Evolutionary conservation across 768 basidiomycete species (phyloP), one percentile per base, ranked within the genome.

Genomic region (Panellus pusillus): DNA sequence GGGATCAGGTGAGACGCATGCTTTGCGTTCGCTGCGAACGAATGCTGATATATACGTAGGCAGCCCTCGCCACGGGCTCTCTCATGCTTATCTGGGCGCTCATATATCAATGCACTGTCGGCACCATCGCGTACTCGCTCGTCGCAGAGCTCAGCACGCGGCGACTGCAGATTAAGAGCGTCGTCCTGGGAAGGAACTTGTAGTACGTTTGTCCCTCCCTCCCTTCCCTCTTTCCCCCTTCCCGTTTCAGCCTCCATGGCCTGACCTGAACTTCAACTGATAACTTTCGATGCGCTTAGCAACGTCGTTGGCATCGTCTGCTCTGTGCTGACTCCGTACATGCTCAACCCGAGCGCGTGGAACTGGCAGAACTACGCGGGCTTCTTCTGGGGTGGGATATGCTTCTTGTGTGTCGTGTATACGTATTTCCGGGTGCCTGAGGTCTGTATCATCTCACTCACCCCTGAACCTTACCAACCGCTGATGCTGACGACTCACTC

Each of bases 281-380:
- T 28, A 27, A 6, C 42, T 31, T 3, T 14, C 15, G 3, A 4
- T 35, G n/a, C 45, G 24, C 3, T 24, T 24, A 62, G 61, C 44
- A 62, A 62, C 54, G 38, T 62, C 54, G 57, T 62, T 41, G 61
- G 57, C 32, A 62, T 62, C 20, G 47, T 62, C 39, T 59, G 54
- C 50, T 51, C 52, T 39, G 61, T 62, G 13, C 52, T 62, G 35
- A 59, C 61, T n/a, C 61, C 58, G 15, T 62, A 59, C 61, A 62
- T 62, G 61, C 57, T 62, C 50, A 62, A 62, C 50, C 61, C 61
- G 13, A 37, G 42, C 37, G 27, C 15, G 8, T 62, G 57, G 61
- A 52, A 59, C 51, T 62, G 57, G 61, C 20, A 46, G 41, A 62
- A 62, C 53, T 59, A 49, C 29, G 44, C 58, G 4, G 61, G 57